Conservation (phyloP, 306 rosid species). For the Datisca glomerata region DNA sequence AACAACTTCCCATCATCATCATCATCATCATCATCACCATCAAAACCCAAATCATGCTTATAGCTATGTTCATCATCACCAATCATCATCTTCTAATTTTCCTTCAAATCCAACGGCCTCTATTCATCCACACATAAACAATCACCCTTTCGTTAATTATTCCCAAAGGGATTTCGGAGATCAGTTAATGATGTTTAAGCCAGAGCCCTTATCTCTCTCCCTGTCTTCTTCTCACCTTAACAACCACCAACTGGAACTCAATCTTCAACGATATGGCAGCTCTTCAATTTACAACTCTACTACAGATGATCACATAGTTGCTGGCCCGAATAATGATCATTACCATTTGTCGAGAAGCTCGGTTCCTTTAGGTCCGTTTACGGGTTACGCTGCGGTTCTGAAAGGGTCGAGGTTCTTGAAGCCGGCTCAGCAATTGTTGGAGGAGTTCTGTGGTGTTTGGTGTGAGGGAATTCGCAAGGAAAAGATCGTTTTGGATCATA, state of each 20-base stretch:
- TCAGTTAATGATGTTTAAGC: conserved; percentile 34
- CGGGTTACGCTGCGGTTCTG: conserved; percentile 56
- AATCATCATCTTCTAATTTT: too few relatives aligned
- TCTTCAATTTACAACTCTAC: too few relatives aligned
- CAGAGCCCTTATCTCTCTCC: conserved; percentile 68
- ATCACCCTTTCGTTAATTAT: conserved; percentile 27
- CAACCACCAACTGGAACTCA: conserved; percentile 23
- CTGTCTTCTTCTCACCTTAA: conserved; percentile 18
- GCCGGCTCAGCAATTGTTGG: conserved; percentile 67
- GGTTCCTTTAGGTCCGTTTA: conserved; percentile 38
- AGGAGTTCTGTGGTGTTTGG: conserved; percentile 44
- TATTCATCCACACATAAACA: conserved; percentile 27
- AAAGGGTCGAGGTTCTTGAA: conserved; percentile 66
- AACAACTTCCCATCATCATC: too few relatives aligned
- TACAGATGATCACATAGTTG: too few relatives aligned
- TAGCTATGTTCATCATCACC: too few relatives aligned
- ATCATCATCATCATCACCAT: too few relatives aligned
- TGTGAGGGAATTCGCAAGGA: conserved; percentile 22
- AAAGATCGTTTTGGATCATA: conserved; percentile 19
- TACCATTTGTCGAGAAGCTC: conserved; percentile 1
- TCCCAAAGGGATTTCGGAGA: conserved; percentile 23
- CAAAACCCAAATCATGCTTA: too few relatives aligned
- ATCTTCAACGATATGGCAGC: conserved; percentile 37
- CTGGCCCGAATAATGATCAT: conserved; percentile 13
- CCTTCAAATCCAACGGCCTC: too few relatives aligned